phyloP scores from a whole-genome alignment of 371 early-diverging fungal species.

The Capniomyces stellatus region DNA sequence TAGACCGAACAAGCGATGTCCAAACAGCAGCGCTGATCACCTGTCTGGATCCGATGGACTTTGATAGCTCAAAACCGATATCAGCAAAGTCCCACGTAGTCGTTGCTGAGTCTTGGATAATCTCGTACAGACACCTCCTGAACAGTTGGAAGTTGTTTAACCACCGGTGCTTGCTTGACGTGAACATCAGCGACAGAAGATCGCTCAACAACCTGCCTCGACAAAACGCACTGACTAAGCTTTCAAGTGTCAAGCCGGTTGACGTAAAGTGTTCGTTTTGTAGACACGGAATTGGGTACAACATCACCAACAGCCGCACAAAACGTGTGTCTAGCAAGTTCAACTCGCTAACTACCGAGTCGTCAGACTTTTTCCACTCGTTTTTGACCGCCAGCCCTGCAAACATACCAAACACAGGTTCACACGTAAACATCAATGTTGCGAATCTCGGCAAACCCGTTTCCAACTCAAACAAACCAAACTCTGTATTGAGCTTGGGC shows the following conservation, averaged over 20 bases:
- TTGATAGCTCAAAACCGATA: constrained; percentile 11
- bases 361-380: too few species aligned
- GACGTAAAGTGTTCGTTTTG: constrained; percentile 83
- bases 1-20: constrained; percentile 74
- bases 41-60: constrained; percentile 21
- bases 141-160: constrained; percentile 80
- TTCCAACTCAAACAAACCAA: too few species aligned
- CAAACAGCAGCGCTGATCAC: constrained; percentile 68
- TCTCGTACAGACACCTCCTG: constrained; percentile 67
- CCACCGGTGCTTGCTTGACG: constrained; percentile 70
- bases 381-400: too few species aligned
- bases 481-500: too few species aligned
- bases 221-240: too few species aligned
- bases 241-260: constrained; percentile 42
- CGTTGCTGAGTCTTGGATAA: constrained; percentile 61
- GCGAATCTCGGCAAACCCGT: too few species aligned
- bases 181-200: constrained; percentile 47
- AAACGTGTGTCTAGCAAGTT: too few species aligned
- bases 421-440: too few species aligned
- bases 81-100: constrained; percentile 38
- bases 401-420: too few species aligned
- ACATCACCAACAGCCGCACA: constrained; percentile 35
- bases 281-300: constrained; percentile 53
- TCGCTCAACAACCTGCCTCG: constrained; percentile 20
- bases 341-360: too few species aligned